Evolutionary conservation across 2,329 filamentous ascomycete genomes (phyloP), one percentile per base, ranked within the genome.

Genomic region (Ophiostoma montium): DNA sequence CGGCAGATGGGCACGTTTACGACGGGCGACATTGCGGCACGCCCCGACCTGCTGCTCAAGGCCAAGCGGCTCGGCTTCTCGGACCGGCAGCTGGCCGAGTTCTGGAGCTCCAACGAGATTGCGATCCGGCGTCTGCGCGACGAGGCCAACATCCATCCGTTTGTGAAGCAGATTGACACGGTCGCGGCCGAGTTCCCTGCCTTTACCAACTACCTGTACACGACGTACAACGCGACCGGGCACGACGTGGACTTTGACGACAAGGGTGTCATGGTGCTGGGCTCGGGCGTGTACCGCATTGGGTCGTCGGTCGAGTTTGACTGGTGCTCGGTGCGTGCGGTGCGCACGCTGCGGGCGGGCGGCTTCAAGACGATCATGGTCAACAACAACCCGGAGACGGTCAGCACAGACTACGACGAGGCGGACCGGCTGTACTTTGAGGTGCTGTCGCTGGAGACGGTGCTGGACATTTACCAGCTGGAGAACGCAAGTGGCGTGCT

Each of bases 291-390:
- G 10, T 96, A 96, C 72, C 80, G 92, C 53, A 98, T 98, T 56
- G 92, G 92, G 56, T 95, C 89, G 0, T 95, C 90, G 0, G 92
- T 98, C 52, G 92, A 98, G 63, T 98, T 98, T 65, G 92, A 98
- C 66, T 98, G 92, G 92, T 96, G 92, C 65, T 95, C 92, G 5
- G 92, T 98, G 27, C 76, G 90, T 52, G 87, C 92, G 6, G 94
- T 96, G 54, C 82, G 90, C 54, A 96, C 92, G 2, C 75, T 98
- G 8, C 80, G 92, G 46, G 78, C 86, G 56, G 77, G 82, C 52
- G 85, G 85, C 2, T 80, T 83, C 71, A 96, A 96, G 74, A 96
- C 92, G 0, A 81, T 96, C 60, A 96, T 96, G 90, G 81, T 94
- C 46, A 94, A 94, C 59, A 86, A 84, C 61, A 95, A 95, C 60